Conservation (phyloP, 225 moss, liverwort and hornwort genomes). For the Pseudisothecium myosuroides region DNA sequence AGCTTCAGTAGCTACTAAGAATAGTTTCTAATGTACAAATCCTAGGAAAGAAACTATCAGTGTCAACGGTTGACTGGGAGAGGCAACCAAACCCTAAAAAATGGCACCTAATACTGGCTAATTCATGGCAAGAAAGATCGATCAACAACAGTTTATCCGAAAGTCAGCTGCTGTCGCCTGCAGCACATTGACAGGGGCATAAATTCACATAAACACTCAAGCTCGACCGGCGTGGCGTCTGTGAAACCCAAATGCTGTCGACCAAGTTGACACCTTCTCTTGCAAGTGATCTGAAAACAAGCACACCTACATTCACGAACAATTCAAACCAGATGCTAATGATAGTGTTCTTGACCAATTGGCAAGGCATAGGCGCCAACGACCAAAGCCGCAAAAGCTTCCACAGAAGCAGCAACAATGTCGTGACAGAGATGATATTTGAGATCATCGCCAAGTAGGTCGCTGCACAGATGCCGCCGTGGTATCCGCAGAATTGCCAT, state of each 20-base stretch:
- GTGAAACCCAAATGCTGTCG: neutral
- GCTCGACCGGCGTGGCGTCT: neutral
- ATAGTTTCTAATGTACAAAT: constrained; percentile 9
- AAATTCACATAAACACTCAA: neutral
- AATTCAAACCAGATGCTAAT: neutral
- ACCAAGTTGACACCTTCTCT: neutral
- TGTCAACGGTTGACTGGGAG: neutral
- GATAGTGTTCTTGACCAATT: neutral
- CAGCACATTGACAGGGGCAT: neutral
- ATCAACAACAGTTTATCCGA: neutral
- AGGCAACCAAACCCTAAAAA: neutral
- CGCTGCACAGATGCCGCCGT: constrained; percentile 43
- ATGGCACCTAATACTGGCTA: neutral
- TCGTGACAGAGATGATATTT: neutral
- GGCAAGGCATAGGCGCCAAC: neutral
- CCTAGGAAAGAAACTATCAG: neutral
- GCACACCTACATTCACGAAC: neutral
- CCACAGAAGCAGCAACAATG: neutral
- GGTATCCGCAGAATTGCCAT: constrained; percentile 27
- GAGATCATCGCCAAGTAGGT: constrained; percentile 26
- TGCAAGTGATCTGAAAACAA: neutral
- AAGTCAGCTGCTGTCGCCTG: neutral
- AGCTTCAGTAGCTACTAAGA: constrained; percentile 4
- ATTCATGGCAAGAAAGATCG: neutral
- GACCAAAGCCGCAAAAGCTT: neutral